Base-by-base conservation (phyloP, 495 filamentous ascomycete species). In the Podospora anserina region DNA sequence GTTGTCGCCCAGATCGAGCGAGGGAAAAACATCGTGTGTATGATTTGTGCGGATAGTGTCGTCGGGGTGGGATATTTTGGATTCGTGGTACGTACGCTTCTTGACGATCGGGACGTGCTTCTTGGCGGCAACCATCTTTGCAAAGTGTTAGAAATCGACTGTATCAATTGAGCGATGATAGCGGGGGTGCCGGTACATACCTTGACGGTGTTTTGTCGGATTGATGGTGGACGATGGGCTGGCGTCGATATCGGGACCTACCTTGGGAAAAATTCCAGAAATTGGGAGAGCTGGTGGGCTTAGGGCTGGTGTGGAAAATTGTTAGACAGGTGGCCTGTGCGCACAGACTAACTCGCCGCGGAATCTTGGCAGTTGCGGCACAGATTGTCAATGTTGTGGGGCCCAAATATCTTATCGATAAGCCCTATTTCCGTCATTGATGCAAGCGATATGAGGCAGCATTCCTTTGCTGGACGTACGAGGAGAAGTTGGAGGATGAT, bases 21-120 rank as follows among this genome's bases (percentile, higher is more conserved):
- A 44, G 61, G 28, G 67, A 59, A 16, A 11, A 49, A 49, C 39
- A 49, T 49, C 6, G 66, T 64, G 39, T 58, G 60, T 58, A 27
- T 60, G 55, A 58, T 7, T 58, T 58, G 55, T 64, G 55, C 61
- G 55, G 20, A 44, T 53, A 49, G 63, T 66, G 63, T 34, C 69
- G 63, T 74, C 64, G 70, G 63, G 63, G 63, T 61, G 57, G 64
- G 64, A 64, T 66, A 54, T 67, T 58, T 26, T 7, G 55, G 63
- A 61, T 30, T 61, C 18, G 69, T 67, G 71, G 32, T 20, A 91
- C 91, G 81, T 93, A 94, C 92, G 92, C 92, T 99, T 99, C 91
- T 99, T 99, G 75, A 99, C 91, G 87, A 99, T 98, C 78, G 93
- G 92, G 79, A 99, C 87, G 85, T 97, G 94, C 86, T 95, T 94